These are phyloP conservation scores for Chlorella sp. DNA, from an alignment of 139 green algal genomes.

Conservation along the genomic window DNA sequence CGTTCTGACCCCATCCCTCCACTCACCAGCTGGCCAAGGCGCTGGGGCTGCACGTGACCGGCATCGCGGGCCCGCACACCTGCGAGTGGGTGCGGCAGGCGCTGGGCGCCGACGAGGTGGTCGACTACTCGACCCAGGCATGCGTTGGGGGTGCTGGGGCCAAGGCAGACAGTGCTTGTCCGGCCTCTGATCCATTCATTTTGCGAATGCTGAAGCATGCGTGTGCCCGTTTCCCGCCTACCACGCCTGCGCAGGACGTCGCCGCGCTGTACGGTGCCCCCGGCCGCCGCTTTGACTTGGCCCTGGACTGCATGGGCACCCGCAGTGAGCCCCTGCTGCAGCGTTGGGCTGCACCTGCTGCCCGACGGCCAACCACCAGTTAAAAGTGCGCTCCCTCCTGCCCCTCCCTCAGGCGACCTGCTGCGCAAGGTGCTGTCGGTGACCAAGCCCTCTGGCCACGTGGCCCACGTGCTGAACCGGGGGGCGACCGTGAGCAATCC, in stretches of 20 bases:
- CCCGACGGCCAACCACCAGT: too few relatives aligned
- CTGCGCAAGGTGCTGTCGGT: conserved; percentile 12
- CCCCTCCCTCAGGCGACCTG: neutral
- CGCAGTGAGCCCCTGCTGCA: conserved; percentile 17
- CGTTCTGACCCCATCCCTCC: neutral
- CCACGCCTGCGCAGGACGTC: conserved; percentile 14
- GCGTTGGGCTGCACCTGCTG: too few relatives aligned
- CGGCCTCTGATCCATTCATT: too few relatives aligned
- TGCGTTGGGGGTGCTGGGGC: neutral
- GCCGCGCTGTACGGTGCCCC: conserved; percentile 1
- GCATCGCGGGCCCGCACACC: conserved; percentile 14
- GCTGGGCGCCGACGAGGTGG: conserved; percentile 23
- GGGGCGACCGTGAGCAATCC: too few relatives aligned
- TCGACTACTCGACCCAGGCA: neutral
- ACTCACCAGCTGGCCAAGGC: conserved; percentile 12
- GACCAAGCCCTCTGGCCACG: conserved; percentile 21
- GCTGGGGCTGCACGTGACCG: conserved; percentile 24
- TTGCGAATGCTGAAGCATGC: too few relatives aligned
- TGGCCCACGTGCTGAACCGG: conserved; percentile 17
- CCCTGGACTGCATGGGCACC: conserved; percentile 30
- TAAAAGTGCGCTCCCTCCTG: too few relatives aligned
- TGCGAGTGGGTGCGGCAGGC: conserved; percentile 15
- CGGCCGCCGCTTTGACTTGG: conserved; percentile 14
- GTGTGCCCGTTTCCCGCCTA: too few relatives aligned
- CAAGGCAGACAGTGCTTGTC: too few relatives aligned